Percentiles rank a stretch among this genome's conserved stretches.
phyloP scores from a whole-genome alignment of 2,329 filamentous ascomycete species.

The Sclerotinia sclerotiorum region DNA sequence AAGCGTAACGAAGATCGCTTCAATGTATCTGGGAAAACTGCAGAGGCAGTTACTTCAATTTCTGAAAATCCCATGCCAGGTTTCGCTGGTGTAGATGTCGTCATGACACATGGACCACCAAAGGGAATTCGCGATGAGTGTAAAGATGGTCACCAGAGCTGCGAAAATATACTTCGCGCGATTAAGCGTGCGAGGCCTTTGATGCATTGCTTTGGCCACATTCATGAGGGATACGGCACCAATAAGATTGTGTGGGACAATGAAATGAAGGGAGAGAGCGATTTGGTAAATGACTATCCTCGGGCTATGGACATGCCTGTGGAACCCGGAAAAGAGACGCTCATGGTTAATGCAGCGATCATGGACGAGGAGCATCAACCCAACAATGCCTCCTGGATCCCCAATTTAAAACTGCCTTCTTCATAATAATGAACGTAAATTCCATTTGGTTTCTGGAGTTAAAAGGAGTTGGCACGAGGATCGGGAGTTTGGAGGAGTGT shows the following conservation, averaged over 20 bases:
- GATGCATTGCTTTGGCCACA: constrained; percentile 62
- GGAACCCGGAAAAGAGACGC: constrained; percentile 48
- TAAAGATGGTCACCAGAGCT: constrained; percentile 52
- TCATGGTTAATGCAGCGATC: constrained; percentile 61
- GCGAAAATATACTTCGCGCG: constrained; percentile 53
- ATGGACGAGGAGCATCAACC: constrained; percentile 45
- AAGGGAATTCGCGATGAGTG: constrained; percentile 48
- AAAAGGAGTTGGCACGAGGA: too few relatives aligned
- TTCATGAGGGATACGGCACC: constrained; percentile 61
- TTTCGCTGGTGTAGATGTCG: constrained; percentile 48
- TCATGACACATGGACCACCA: constrained; percentile 63
- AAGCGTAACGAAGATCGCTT: constrained; percentile 35
- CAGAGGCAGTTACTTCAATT: constrained; percentile 26
- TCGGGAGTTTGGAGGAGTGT: too few relatives aligned
- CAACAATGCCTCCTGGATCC: constrained; percentile 52
- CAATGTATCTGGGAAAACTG: constrained; percentile 28
- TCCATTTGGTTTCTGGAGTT: too few relatives aligned
- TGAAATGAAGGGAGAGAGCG: constrained; percentile 30
- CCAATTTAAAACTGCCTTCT: not conserved
- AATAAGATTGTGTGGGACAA: constrained; percentile 49
- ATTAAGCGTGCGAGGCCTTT: constrained; percentile 50
- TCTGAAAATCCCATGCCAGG: constrained; percentile 43
- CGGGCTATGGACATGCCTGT: constrained; percentile 39
- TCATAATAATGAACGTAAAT: not conserved
- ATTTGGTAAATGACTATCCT: constrained; percentile 42